Conservation (phyloP, 2,329 filamentous ascomycete species). For the Spiromastix sp. region DNA sequence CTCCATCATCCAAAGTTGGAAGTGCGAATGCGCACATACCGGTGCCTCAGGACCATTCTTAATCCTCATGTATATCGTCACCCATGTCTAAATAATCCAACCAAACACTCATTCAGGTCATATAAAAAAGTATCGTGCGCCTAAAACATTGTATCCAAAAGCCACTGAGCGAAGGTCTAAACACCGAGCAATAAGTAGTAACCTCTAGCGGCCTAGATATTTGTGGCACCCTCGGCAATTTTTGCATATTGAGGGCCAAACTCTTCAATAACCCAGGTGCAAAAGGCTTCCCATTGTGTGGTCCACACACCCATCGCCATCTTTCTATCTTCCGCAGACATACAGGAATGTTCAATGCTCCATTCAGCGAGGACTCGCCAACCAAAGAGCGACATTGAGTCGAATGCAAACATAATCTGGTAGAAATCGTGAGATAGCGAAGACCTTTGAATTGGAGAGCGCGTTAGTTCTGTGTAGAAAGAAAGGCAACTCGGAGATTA, state of each 20-base stretch:
- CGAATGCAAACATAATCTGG: neutral
- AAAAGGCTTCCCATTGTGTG: slow-evolving; percentile 77
- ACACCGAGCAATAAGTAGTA: no score
- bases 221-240: no score
- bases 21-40: no score
- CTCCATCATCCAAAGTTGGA: no score
- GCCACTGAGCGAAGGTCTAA: no score
- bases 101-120: no score
- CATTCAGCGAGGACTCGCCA: slow-evolving; percentile 4
- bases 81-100: no score
- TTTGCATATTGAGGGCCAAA: slow-evolving; percentile 41
- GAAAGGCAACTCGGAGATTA: neutral
- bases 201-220: no score
- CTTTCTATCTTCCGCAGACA: neutral
- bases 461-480: neutral
- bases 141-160: no score
- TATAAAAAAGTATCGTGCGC: no score
- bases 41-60: no score
- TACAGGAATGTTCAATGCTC: slow-evolving; percentile 7
- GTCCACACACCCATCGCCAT: slow-evolving; percentile 60
- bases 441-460: neutral
- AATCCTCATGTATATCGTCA: no score
- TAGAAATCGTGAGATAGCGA: slow-evolving; percentile 5
- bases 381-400: slow-evolving; percentile 3
- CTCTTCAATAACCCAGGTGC: slow-evolving; percentile 76